These are phyloP conservation scores for Beauveria scarabaeidicola DNA, from an alignment of 2,329 filamentous ascomycete genomes.

Conservation along the genomic window DNA sequence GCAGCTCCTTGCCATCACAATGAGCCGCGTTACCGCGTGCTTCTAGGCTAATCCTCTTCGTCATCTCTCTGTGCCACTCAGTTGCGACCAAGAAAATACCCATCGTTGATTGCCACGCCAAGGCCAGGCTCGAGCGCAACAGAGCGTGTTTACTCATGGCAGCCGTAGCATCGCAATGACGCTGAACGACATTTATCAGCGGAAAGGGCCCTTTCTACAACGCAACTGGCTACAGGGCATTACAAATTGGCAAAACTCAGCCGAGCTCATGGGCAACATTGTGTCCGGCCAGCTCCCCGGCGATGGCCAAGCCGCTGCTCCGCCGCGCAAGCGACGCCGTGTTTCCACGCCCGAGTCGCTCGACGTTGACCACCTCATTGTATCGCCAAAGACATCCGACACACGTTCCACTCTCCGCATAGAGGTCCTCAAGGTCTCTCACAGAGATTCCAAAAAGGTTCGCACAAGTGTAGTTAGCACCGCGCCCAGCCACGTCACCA, in stretches of 20 bases:
- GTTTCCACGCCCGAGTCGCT: constrained; percentile 31
- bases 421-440: constrained; percentile 44
- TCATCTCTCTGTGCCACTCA: too few species aligned
- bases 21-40: neutral
- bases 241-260: constrained; percentile 31
- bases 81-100: too few species aligned
- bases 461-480: constrained; percentile 20
- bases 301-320: constrained; percentile 26
- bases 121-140: neutral
- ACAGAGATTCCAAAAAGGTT: constrained; percentile 36
- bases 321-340: constrained; percentile 43
- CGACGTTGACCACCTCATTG: constrained; percentile 25
- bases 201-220: constrained; percentile 45
- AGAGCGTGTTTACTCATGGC: constrained; percentile 1
- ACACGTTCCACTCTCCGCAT: constrained; percentile 39
- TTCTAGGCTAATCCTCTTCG: neutral
- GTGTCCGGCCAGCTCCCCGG: constrained; percentile 30
- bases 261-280: constrained; percentile 35
- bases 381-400: constrained; percentile 22
- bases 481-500: constrained; percentile 23
- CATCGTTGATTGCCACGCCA: neutral
- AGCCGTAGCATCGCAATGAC: constrained; percentile 33
- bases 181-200: constrained; percentile 36
- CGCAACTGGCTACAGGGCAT: constrained; percentile 44
- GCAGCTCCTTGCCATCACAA: neutral